phyloP scores from a whole-genome alignment of 495 filamentous ascomycete genomes.

The Aspergillus egyptiacus region DNA sequence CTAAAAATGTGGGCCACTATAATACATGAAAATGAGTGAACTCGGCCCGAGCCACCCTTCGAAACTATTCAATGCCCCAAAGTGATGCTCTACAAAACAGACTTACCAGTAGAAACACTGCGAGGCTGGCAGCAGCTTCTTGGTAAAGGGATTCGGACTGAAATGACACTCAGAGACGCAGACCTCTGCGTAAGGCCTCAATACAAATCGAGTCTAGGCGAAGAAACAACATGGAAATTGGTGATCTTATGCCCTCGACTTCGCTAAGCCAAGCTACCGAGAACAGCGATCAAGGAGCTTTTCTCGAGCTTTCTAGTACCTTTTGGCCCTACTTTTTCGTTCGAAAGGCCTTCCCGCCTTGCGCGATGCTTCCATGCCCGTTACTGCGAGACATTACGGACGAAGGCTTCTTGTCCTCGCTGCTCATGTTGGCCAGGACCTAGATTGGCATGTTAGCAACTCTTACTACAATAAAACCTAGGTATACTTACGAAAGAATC shows the following conservation, averaged over 20 bases:
- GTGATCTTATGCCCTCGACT: background rate
- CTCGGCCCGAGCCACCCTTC: background rate
- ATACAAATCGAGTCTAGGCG: background rate
- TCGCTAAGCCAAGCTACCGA: no score
- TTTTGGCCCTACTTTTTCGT: slow-evolving; percentile 14
- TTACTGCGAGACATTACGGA: slow-evolving; percentile 76
- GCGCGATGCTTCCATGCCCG: slow-evolving; percentile 32
- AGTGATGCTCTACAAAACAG: background rate
- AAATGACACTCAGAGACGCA: no score
- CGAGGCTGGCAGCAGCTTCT: no score
- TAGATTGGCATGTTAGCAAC: slow-evolving; percentile 25
- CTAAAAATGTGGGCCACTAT: background rate
- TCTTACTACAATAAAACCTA: background rate
- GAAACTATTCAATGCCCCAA: slow-evolving; percentile 2
- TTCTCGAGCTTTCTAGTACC: no score
- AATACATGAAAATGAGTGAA: no score
- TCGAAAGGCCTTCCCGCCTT: slow-evolving; percentile 34
- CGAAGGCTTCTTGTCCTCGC: slow-evolving; percentile 59
- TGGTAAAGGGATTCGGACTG: no score
- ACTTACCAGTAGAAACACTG: background rate
- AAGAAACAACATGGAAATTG: background rate
- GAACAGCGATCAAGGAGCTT: no score
- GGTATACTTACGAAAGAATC: slow-evolving; percentile 64
- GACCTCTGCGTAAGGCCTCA: background rate
- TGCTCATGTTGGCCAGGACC: slow-evolving; percentile 82